Evolutionary conservation across 2,329 filamentous ascomycete genomes (phyloP).

Genomic region (Penicillium olsonii): DNA sequence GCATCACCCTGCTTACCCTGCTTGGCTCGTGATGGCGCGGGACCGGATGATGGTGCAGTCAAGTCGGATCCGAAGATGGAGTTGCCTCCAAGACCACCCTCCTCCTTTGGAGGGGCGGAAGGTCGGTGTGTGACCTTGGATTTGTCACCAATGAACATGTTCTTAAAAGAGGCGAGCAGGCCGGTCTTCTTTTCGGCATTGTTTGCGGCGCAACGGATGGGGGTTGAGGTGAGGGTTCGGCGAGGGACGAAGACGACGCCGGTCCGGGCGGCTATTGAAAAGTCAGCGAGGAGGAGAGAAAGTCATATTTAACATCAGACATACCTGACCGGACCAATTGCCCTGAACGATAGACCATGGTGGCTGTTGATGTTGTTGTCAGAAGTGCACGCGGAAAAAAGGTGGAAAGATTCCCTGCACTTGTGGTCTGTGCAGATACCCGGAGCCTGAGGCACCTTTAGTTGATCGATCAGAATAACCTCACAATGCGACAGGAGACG

Average conservation of each 20-base stretch:
- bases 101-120: constrained; percentile 32
- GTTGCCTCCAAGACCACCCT: constrained; percentile 38
- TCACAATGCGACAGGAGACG: constrained; percentile 9
- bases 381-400: constrained; percentile 31
- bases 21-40: constrained; percentile 27
- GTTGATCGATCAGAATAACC: constrained; percentile 23
- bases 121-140: constrained; percentile 31
- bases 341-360: constrained; percentile 41
- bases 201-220: constrained; percentile 29
- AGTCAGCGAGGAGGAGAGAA: background rate
- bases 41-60: constrained; percentile 25
- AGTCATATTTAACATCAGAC: background rate
- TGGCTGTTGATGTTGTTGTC: constrained; percentile 35
- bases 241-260: constrained; percentile 36
- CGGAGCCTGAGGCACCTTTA: constrained; percentile 19
- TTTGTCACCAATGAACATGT: constrained; percentile 35
- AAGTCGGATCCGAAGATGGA: constrained; percentile 47
- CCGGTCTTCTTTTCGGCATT: constrained; percentile 28
- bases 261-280: constrained; percentile 32
- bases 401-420: constrained; percentile 27
- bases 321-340: constrained; percentile 42
- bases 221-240: constrained; percentile 38
- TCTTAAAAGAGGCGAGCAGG: constrained; percentile 37
- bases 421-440: constrained; percentile 18
- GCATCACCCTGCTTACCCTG: constrained; percentile 12